Percentiles rank a stretch among this genome's conserved stretches.
Evolutionary conservation across 2,329 filamentous ascomycete species (phyloP).

Genomic region (Penicillium freii): DNA sequence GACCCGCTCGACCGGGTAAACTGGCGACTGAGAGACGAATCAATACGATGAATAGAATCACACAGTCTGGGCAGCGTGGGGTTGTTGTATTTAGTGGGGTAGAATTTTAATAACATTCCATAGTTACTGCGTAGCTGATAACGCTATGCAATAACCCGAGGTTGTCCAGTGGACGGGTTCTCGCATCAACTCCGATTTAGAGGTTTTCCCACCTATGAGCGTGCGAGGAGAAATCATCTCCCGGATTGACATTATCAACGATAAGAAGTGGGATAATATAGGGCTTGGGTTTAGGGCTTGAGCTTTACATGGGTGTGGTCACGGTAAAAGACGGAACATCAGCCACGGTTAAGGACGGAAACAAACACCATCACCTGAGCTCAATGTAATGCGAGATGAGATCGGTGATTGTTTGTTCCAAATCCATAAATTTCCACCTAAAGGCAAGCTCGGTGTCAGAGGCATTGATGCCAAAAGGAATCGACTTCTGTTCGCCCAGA

Average conservation of each 20-base stretch:
- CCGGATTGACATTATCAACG: slow-evolving; percentile 5
- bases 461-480: no score
- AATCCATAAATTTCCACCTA: not conserved
- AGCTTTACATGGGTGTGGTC: not conserved
- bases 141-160: not conserved
- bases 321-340: not conserved
- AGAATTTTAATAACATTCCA: not conserved
- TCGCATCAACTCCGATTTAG: slow-evolving; percentile 18
- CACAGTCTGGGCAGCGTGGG: slow-evolving; percentile 1
- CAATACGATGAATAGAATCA: not conserved
- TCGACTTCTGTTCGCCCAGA: no score
- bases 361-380: not conserved
- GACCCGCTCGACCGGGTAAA: slow-evolving; percentile 1
- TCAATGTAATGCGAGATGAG: not conserved
- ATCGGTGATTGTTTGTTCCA: not conserved
- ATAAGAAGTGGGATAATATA: slow-evolving; percentile 6
- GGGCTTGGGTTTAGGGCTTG: slow-evolving; percentile 13
- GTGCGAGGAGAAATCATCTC: slow-evolving; percentile 4
- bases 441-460: not conserved
- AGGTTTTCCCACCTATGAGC: slow-evolving; percentile 29
- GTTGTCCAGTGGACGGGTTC: not conserved
- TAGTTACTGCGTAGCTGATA: not conserved
- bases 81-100: not conserved
- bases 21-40: not conserved
- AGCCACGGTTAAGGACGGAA: not conserved